Evolutionary conservation across 257 asterid genomes (phyloP).

Genomic region (Schizonepeta tenuifolia): DNA sequence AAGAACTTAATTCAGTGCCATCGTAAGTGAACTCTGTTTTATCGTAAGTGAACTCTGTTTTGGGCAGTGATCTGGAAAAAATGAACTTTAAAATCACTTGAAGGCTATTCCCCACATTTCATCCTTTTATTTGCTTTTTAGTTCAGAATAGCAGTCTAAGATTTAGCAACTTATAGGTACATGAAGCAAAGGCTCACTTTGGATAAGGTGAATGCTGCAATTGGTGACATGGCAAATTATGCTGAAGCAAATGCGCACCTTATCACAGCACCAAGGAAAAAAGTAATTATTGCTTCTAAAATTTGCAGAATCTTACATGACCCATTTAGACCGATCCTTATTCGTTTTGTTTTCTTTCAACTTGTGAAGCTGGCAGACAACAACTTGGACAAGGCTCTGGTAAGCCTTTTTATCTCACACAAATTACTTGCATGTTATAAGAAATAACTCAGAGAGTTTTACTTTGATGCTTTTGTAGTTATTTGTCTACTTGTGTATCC

Average conservation of each 20-base stretch:
- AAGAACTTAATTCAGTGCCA: constrained; percentile 84
- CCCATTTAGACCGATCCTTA: constrained; percentile 32
- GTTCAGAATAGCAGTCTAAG: constrained; percentile 33
- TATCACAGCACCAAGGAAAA: constrained; percentile 79
- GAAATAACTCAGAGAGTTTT: neutral
- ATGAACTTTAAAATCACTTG: neutral
- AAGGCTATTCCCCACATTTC: constrained; percentile 16
- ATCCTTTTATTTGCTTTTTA: constrained; percentile 8
- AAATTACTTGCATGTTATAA: constrained; percentile 12
- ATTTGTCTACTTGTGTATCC: neutral
- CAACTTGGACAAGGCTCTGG: constrained; percentile 86
- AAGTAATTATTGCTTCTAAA: constrained; percentile 46
- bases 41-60: constrained; percentile 59
- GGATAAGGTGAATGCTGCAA: constrained; percentile 91
- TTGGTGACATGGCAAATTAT: constrained; percentile 78
- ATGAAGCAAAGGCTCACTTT: constrained; percentile 94
- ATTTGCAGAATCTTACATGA: constrained; percentile 23
- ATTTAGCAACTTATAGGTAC: constrained; percentile 58
- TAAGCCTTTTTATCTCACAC: constrained; percentile 39
- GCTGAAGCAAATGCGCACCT: constrained; percentile 94
- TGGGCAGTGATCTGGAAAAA: constrained; percentile 8
- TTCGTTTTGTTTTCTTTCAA: constrained; percentile 36
- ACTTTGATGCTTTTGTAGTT: neutral
- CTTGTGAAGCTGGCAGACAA: constrained; percentile 75
- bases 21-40: constrained; percentile 58